Evolutionary conservation across 495 filamentous ascomycete genomes (phyloP), one percentile per base, ranked within the genome.

Genomic region (Acidiella bohemica): DNA sequence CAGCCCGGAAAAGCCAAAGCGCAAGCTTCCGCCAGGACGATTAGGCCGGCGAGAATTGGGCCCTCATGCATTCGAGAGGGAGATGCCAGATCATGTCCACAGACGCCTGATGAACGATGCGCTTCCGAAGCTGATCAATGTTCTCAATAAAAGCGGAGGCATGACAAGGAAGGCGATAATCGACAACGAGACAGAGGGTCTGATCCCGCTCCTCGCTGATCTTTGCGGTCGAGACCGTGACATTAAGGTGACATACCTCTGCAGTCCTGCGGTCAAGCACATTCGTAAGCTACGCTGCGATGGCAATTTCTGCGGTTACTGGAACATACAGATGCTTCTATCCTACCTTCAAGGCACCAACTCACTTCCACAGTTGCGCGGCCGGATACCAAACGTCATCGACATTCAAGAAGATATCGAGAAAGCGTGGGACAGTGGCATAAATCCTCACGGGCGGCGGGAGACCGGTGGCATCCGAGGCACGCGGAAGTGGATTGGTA

Each of bases 221-320:
- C 62, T 95, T 10, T 79, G 84, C 18, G 68, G 78, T 29, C 68
- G 76, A 28, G 85, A 84, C 49, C 48, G 55, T 3, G 59, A 66
- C 10, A 73, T 82, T 12, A 60, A 70, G 24, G 71, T 73, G 40
- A 82, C 82, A 3, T 94, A 83, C 50, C 59, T 93, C 21, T 96
- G 90, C 57, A 73, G 84, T 47, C 70, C 82, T 5, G 66, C 64
- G 20, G 79, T 83, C 1, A 71, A 74, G 26, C 87, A 95, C 54
- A 70, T 97, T 13, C 79, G 78, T 33, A 94, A 93, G 50, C 66
- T 93, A 26, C 67, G 67, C 8, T 71, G 65, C 25, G 86, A 93
- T 59, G 81, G 87, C 24, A 84, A 84, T 1, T 97, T 96, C 61
- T 97, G 90, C 60, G 90, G 90, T n/a, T 97, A 95, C 53, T 70